Evolutionary conservation across 305 asterid species (phyloP).

Genomic region (Fraxinus sp.): DNA sequence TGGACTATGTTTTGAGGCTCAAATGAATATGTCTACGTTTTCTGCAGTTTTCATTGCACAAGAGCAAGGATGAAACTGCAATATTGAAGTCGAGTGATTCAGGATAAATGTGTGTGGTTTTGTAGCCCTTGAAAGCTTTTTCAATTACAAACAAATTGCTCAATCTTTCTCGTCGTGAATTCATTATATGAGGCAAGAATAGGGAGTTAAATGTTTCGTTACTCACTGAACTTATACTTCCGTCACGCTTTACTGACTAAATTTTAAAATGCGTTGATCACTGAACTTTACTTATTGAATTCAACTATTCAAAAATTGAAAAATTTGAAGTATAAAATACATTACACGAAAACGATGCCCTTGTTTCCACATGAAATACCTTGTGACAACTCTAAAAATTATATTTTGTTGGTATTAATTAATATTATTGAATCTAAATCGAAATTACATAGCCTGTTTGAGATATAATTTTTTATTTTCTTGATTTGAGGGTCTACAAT

Average conservation of each 20-base stretch:
- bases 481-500: not conserved
- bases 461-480: not conserved
- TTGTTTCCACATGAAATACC: not conserved
- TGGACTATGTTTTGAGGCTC: not conserved
- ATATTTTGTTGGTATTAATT: not conserved
- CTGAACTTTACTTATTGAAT: not conserved
- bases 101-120: not conserved
- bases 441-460: not conserved
- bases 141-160: not conserved
- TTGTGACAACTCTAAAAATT: not conserved
- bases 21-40: not conserved
- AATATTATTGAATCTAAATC: not conserved
- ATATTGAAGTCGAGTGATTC: not conserved
- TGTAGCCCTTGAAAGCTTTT: not conserved
- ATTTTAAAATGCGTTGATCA: not conserved
- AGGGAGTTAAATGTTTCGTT: not conserved
- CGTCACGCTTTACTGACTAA: not conserved
- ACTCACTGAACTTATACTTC: not conserved
- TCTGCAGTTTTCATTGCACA: not conserved
- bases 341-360: not conserved
- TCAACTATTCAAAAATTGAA: not conserved
- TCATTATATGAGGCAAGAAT: not conserved
- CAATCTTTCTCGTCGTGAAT: not conserved
- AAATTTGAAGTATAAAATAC: not conserved
- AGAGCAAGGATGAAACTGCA: not conserved